phyloP scores from a whole-genome alignment of 768 basidiomycete genomes.

The Mycena floridula region DNA sequence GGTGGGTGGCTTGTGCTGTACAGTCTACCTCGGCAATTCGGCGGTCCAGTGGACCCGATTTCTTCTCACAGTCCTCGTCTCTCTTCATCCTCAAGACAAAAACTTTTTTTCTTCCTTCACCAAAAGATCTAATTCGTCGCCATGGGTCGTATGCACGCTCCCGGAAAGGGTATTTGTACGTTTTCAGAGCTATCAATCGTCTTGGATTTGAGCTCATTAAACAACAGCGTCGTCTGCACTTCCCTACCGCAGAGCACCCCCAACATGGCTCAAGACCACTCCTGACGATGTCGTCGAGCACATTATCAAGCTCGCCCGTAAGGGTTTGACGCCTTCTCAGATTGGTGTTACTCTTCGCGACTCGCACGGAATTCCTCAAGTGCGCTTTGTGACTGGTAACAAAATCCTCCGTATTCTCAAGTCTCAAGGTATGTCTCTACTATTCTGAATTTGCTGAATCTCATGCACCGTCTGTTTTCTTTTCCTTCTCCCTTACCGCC shows the following conservation, averaged over 20 bases:
- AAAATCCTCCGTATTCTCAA: conserved; percentile 99
- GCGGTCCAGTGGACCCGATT: no score
- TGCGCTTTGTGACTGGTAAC: conserved; percentile 97
- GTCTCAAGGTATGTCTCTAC: conserved; percentile 64
- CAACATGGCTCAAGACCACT: conserved; percentile 94
- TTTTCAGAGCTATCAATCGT: conserved; percentile 15
- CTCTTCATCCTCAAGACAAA: no score
- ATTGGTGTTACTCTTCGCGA: conserved; percentile 98
- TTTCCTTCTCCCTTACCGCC: conserved; percentile 1
- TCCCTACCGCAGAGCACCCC: conserved; percentile 93
- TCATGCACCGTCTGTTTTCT: conserved; percentile 64
- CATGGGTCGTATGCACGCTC: conserved; percentile 99
- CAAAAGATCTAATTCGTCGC: no score
- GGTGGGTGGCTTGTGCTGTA: no score
- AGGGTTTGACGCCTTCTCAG: conserved; percentile 96
- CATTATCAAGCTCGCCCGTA: conserved; percentile 95
- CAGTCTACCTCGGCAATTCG: no score
- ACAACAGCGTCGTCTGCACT: conserved; percentile 83
- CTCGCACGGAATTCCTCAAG: conserved; percentile 97
- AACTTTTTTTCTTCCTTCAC: no score
- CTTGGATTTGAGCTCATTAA: conserved; percentile 5
- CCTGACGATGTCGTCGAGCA: conserved; percentile 94
- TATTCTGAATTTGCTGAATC: conserved; percentile 20
- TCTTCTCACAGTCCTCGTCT: no score
- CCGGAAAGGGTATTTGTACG: conserved; percentile 99